Percentiles rank a stretch among this genome's conserved stretches.
phyloP scores from a whole-genome alignment of 2,329 filamentous ascomycete species.

The Monosporascus ibericus region DNA sequence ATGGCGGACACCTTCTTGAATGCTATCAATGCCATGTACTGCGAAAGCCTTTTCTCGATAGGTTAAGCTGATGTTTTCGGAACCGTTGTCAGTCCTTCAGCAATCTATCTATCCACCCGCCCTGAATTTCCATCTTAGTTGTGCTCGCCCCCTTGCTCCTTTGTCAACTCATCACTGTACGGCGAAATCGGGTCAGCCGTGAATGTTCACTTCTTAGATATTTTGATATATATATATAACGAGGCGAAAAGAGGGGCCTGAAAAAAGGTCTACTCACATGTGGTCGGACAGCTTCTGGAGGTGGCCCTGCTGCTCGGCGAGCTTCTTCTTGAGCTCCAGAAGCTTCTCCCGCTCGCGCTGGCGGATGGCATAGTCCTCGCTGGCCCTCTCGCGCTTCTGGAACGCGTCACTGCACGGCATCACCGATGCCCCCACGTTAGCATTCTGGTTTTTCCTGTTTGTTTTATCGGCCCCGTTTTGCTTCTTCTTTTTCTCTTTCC shows the following conservation, averaged over 20 bases:
- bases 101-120: neutral
- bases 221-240: neutral
- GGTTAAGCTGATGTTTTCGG: neutral
- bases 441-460: conserved; percentile 10
- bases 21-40: neutral
- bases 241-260: neutral
- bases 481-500: neutral
- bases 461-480: neutral
- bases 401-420: conserved; percentile 68
- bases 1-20: conserved; percentile 9
- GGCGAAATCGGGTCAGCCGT: neutral
- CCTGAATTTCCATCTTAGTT: conserved; percentile 36
- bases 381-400: conserved; percentile 82
- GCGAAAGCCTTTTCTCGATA: neutral
- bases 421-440: conserved; percentile 7
- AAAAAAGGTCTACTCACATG: conserved; percentile 55
- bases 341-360: conserved; percentile 91
- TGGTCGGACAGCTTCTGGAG: conserved; percentile 79
- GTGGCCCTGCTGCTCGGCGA: conserved; percentile 73
- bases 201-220: neutral
- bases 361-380: conserved; percentile 78
- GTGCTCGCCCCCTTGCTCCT: conserved; percentile 62
- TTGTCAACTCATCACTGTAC: conserved; percentile 69
- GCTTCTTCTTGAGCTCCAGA: conserved; percentile 63
- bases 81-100: neutral